These are phyloP conservation scores for Candida quercuum DNA, from an alignment of 805 yeast genomes.

Conservation along the genomic window DNA sequence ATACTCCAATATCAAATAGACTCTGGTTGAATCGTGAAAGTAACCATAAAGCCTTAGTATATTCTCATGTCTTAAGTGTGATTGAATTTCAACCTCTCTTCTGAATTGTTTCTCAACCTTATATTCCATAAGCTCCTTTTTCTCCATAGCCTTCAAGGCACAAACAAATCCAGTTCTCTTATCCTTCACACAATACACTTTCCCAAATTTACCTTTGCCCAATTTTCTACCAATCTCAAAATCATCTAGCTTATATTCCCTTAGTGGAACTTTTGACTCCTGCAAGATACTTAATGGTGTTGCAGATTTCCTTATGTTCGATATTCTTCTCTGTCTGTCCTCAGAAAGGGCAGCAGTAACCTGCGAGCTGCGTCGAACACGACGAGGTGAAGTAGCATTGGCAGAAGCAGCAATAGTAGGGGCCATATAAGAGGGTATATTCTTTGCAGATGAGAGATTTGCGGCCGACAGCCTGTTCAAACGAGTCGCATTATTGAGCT, in stretches of 20 bases:
- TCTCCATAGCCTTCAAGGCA: slow-evolving; percentile 90
- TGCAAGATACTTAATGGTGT: slow-evolving; percentile 21
- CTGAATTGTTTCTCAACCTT: slow-evolving; percentile 82
- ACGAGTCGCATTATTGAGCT: slow-evolving; percentile 13
- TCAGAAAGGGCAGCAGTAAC: neutral
- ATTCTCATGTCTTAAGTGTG: slow-evolving; percentile 71
- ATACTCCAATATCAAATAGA: slow-evolving; percentile 80
- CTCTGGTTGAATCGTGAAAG: slow-evolving; percentile 76
- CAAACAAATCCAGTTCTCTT: slow-evolving; percentile 70
- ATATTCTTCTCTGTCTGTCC: slow-evolving; percentile 2
- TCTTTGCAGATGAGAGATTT: slow-evolving; percentile 1
- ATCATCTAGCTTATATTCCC: slow-evolving; percentile 44
- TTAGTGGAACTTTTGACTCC: slow-evolving; percentile 20
- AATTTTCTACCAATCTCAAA: slow-evolving; percentile 84
- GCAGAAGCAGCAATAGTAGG: slow-evolving; percentile 23
- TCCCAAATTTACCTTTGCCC: slow-evolving; percentile 93
- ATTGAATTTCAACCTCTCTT: slow-evolving; percentile 89
- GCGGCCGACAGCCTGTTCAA: slow-evolving; percentile 7
- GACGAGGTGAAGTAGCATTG: slow-evolving; percentile 18
- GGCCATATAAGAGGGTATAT: slow-evolving; percentile 24
- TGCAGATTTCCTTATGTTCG: slow-evolving; percentile 10
- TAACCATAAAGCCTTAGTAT: slow-evolving; percentile 79
- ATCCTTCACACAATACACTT: slow-evolving; percentile 84
- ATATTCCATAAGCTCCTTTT: slow-evolving; percentile 65
- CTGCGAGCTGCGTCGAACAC: slow-evolving; percentile 11